These are phyloP conservation scores for Penicillium griseofulvum DNA, from an alignment of 2,329 filamentous ascomycete species.

Conservation along the genomic window DNA sequence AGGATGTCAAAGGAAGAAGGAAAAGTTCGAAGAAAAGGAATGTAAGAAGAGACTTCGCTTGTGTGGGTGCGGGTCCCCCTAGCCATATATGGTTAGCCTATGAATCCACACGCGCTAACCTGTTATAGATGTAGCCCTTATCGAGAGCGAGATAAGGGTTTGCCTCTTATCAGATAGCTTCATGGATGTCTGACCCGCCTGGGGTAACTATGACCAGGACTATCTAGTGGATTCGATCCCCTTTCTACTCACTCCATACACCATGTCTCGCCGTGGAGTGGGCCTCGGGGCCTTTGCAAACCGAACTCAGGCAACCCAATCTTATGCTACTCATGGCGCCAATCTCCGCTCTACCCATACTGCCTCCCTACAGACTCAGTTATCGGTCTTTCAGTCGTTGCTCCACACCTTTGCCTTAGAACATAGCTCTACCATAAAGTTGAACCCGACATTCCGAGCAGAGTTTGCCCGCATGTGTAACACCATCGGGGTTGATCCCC, in stretches of 20 bases:
- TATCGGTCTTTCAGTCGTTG: constrained; percentile 91
- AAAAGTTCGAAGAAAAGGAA: constrained; percentile 22
- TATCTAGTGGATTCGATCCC: background rate
- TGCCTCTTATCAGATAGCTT: constrained; percentile 22
- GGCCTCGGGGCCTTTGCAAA: constrained; percentile 89
- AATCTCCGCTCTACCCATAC: constrained; percentile 81
- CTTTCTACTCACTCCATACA: background rate
- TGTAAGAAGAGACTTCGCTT: constrained; percentile 30
- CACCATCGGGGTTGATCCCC: constrained; percentile 91
- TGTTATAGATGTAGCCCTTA: constrained; percentile 12
- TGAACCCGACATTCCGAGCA: constrained; percentile 88
- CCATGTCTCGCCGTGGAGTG: constrained; percentile 62
- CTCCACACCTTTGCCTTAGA: constrained; percentile 94
- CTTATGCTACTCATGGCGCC: constrained; percentile 86
- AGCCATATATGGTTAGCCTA: constrained; percentile 11
- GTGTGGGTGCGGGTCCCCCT: constrained; percentile 33
- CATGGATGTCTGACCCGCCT: constrained; percentile 8
- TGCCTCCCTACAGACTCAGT: constrained; percentile 83
- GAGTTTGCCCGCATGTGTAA: constrained; percentile 99
- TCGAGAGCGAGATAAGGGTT: constrained; percentile 22
- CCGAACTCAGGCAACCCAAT: constrained; percentile 76
- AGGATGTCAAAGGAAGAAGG: constrained; percentile 33
- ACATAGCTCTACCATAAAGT: constrained; percentile 93
- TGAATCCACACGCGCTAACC: background rate
- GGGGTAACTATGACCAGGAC: background rate